These are phyloP conservation scores for Debaryomycetaceae sp. DNA, from an alignment of 1,139 yeast genomes.

Conservation along the genomic window DNA sequence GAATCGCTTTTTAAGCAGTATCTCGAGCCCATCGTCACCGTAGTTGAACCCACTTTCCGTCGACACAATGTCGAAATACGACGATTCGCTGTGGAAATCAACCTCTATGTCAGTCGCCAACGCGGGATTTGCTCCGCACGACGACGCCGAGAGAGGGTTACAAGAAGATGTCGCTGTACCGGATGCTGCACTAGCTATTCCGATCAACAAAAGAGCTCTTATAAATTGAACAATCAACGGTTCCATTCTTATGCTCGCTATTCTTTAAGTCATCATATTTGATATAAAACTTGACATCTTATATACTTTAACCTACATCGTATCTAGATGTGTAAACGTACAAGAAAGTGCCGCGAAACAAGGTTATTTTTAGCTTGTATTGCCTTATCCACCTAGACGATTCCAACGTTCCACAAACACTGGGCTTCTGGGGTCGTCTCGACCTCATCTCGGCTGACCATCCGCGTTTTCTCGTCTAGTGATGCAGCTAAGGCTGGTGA, in stretches of 20 bases:
- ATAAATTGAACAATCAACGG: not conserved
- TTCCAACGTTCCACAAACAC: not conserved
- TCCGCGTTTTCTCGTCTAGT: not conserved
- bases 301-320: too few relatives aligned
- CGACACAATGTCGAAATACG: slow-evolving; percentile 22
- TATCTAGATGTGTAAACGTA: too few relatives aligned
- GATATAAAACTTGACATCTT: not conserved
- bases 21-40: slow-evolving; percentile 46
- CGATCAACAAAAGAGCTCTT: not conserved
- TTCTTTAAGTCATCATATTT: not conserved
- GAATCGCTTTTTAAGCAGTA: slow-evolving; percentile 52
- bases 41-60: slow-evolving; percentile 19
- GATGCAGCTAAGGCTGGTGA: too few relatives aligned
- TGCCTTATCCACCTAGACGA: not conserved
- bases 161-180: slow-evolving; percentile 14
- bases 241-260: not conserved
- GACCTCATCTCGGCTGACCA: not conserved
- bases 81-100: slow-evolving; percentile 40
- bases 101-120: slow-evolving; percentile 49
- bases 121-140: slow-evolving; percentile 45
- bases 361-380: not conserved
- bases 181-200: not conserved
- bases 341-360: not conserved
- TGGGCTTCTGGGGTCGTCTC: not conserved
- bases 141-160: slow-evolving; percentile 23